A percentile compares a stretch with the other conserved stretches of the same genome.
Conservation (phyloP, 2,329 filamentous ascomycete species). For the Fusarium concolor region DNA sequence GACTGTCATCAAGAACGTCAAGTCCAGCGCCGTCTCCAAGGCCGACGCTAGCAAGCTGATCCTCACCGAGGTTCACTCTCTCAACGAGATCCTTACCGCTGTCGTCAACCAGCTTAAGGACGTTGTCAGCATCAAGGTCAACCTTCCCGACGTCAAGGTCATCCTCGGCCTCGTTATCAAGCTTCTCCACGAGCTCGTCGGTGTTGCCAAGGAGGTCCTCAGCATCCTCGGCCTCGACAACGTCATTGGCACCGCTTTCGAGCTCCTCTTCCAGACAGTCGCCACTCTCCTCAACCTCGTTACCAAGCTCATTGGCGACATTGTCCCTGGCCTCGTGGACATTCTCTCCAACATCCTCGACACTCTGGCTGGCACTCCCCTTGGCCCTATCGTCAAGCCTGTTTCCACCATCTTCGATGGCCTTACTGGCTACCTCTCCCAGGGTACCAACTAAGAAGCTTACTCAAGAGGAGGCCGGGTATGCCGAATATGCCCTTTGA, state of each 20-base stretch:
- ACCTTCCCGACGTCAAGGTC: constrained; percentile 14
- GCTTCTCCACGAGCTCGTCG: constrained; percentile 22
- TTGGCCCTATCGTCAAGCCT: constrained; percentile 15
- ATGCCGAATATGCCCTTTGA: background rate
- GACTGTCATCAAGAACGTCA: constrained; percentile 14
- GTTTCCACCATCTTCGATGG: constrained; percentile 2
- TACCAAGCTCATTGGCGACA: constrained; percentile 24
- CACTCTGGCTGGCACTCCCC: constrained; percentile 15
- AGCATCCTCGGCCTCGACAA: constrained; percentile 18
- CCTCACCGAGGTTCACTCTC: background rate
- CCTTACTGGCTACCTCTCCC: constrained; percentile 15
- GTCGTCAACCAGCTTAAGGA: constrained; percentile 25
- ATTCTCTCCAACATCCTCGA: constrained; percentile 17
- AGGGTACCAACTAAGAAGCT: constrained; percentile 6
- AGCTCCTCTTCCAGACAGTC: constrained; percentile 22
- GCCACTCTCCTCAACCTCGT: constrained; percentile 19
- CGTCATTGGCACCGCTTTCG: background rate
- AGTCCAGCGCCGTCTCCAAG: constrained; percentile 17
- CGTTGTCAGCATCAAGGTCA: constrained; percentile 16
- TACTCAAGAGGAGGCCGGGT: background rate
- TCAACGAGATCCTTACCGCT: constrained; percentile 21
- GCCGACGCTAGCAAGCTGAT: constrained; percentile 12
- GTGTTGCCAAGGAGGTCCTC: constrained; percentile 9
- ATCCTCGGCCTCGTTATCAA: constrained; percentile 23
- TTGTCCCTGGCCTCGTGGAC: constrained; percentile 23